phyloP scores from a whole-genome alignment of 331 rosid species.

The Acacia concinna region DNA sequence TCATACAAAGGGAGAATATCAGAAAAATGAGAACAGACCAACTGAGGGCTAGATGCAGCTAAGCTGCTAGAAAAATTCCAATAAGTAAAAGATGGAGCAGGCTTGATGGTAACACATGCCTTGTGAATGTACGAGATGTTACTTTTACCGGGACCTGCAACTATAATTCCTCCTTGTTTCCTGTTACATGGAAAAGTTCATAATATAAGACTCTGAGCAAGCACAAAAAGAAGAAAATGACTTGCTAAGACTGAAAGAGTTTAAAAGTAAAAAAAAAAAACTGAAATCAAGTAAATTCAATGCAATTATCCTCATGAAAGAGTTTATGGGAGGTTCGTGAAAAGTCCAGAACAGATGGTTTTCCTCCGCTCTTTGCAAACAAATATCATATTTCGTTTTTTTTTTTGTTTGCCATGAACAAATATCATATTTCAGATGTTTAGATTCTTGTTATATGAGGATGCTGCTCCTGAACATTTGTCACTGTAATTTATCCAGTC shows the following conservation, averaged over 20 bases:
- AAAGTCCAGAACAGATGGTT: background rate
- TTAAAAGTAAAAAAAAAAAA: background rate
- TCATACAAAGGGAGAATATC: background rate
- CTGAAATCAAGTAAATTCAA: background rate
- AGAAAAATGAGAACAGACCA: slow-evolving; percentile 14
- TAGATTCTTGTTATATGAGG: background rate
- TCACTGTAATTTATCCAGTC: background rate
- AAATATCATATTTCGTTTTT: background rate
- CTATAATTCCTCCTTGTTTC: slow-evolving; percentile 94
- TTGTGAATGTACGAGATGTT: slow-evolving; percentile 76
- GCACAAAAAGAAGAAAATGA: background rate
- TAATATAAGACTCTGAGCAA: background rate
- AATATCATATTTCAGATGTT: background rate
- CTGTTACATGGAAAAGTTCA: slow-evolving; percentile 46
- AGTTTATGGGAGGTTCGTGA: background rate
- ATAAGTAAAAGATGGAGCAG: background rate
- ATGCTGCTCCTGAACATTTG: background rate
- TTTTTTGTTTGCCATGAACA: too few species aligned
- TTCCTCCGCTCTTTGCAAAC: background rate
- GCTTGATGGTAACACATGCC: slow-evolving; percentile 40
- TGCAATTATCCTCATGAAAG: background rate
- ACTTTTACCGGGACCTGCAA: slow-evolving; percentile 90
- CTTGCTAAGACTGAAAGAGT: background rate
- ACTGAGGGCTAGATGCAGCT: background rate
- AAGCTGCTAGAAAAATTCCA: slow-evolving; percentile 5